These are phyloP conservation scores for Exophiala spinifera DNA, from an alignment of 2,329 filamentous ascomycete genomes.

Conservation along the genomic window DNA sequence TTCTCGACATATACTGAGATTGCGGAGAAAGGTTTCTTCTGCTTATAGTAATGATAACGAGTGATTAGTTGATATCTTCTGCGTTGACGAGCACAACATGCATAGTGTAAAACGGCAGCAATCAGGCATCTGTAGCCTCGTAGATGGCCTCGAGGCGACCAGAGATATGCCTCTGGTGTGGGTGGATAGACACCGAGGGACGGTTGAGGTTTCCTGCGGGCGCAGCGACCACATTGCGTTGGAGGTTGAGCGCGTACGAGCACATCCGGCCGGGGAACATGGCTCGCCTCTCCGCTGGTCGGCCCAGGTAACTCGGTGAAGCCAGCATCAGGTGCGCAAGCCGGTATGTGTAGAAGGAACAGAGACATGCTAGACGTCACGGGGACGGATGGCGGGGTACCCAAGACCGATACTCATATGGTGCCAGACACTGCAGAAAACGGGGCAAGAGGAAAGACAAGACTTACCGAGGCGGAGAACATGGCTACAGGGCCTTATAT, in stretches of 20 bases:
- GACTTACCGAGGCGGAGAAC: constrained; percentile 27
- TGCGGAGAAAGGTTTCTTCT: constrained; percentile 84
- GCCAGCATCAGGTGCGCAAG: constrained; percentile 27
- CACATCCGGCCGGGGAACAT: constrained; percentile 15
- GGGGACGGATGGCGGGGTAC: constrained; percentile 18
- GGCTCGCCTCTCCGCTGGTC: constrained; percentile 3
- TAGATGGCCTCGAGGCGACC: constrained; percentile 9
- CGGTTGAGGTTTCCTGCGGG: constrained; percentile 22
- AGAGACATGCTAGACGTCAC: constrained; percentile 25
- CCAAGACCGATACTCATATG: constrained; percentile 1
- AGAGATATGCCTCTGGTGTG: constrained; percentile 12
- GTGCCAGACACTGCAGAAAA: constrained; percentile 8
- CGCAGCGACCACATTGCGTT: constrained; percentile 20
- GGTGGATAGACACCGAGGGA: constrained; percentile 26
- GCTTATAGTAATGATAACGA: constrained; percentile 30
- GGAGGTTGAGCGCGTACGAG: constrained; percentile 12
- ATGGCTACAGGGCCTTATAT: constrained; percentile 24
- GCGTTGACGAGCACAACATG: constrained; percentile 26
- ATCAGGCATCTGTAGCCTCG: constrained; percentile 24
- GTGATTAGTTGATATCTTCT: constrained; percentile 30
- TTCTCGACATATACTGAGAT: constrained; percentile 90
- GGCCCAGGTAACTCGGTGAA: constrained; percentile 22
- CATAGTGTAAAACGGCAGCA: constrained; percentile 23
- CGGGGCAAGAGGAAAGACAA: constrained; percentile 6
- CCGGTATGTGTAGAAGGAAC: constrained; percentile 22